Conservation (phyloP, 345 rosid species). For the Citrus mangshanensis region DNA sequence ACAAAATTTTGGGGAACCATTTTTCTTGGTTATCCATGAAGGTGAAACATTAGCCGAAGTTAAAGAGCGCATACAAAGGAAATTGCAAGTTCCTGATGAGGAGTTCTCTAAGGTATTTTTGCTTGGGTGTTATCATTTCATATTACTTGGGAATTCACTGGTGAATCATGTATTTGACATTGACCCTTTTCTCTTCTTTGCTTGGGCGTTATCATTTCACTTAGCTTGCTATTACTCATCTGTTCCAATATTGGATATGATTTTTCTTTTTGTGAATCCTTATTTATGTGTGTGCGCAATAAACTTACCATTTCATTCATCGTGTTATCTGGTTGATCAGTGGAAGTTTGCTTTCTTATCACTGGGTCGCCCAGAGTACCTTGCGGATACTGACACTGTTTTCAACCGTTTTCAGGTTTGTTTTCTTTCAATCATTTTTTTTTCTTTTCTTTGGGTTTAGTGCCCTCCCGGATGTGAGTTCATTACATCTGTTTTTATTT, state of each 20-base stretch:
- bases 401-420: slow-evolving; percentile 81
- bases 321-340: slow-evolving; percentile 32
- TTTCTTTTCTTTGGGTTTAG: not conserved
- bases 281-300: not conserved
- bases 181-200: not conserved
- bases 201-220: not conserved
- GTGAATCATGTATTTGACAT: not conserved
- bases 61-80: slow-evolving; percentile 75
- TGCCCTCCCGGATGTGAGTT: not conserved
- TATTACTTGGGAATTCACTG: not conserved
- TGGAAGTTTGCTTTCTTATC: slow-evolving; percentile 95
- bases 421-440: not conserved
- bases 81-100: slow-evolving; percentile 82
- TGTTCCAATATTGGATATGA: not conserved
- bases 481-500: not conserved
- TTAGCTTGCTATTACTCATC: not conserved
- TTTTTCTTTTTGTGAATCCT: not conserved
- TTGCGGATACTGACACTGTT: slow-evolving; percentile 70
- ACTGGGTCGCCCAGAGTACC: slow-evolving; percentile 85
- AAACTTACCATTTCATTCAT: not conserved
- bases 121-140: not conserved
- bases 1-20: slow-evolving; percentile 95
- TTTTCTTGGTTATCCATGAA: slow-evolving; percentile 87
- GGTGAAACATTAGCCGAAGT: slow-evolving; percentile 84
- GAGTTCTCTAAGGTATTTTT: slow-evolving; percentile 79